Conservation (phyloP, 2,329 filamentous ascomycete genomes). For the Septoria petroselini region DNA sequence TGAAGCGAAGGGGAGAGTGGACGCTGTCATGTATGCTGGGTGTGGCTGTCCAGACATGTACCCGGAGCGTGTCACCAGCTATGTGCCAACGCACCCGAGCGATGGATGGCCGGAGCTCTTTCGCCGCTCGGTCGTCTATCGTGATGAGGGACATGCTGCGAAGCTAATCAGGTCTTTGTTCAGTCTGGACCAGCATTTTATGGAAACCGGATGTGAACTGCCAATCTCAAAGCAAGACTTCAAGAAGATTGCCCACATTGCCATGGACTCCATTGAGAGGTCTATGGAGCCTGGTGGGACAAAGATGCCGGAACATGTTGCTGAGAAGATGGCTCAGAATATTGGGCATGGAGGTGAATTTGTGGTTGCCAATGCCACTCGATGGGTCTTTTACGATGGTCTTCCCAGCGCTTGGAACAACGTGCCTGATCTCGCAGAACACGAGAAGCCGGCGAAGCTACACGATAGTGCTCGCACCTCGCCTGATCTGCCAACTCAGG, state of each 20-base stretch:
- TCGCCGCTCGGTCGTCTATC: constrained; percentile 4
- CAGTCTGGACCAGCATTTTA: constrained; percentile 3
- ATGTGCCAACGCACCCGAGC: not conserved
- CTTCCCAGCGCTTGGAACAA: constrained; percentile 4
- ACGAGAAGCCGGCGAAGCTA: not conserved
- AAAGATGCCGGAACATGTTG: constrained; percentile 1
- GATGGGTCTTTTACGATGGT: constrained; percentile 13
- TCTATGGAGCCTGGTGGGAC: constrained; percentile 8
- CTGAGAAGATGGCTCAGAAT: not conserved
- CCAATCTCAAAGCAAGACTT: constrained; percentile 2
- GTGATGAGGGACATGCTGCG: constrained; percentile 8
- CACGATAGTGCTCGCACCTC: constrained; percentile 1
- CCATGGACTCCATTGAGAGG: constrained; percentile 4
- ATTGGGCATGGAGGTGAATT: constrained; percentile 7
- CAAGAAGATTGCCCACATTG: constrained; percentile 3
- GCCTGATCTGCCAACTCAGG: constrained; percentile 2
- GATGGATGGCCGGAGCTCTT: constrained; percentile 4
- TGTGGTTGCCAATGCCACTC: constrained; percentile 2
- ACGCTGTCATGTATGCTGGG: constrained; percentile 8
- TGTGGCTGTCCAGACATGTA: constrained; percentile 4
- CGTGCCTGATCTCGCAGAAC: constrained; percentile 2
- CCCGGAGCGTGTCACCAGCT: constrained; percentile 1
- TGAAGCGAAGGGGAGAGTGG: constrained; percentile 5
- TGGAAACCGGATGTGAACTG: not conserved
- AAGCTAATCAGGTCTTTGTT: constrained; percentile 2